phyloP scores from a whole-genome alignment of 768 basidiomycete genomes.

The Asterophora parasitica region DNA sequence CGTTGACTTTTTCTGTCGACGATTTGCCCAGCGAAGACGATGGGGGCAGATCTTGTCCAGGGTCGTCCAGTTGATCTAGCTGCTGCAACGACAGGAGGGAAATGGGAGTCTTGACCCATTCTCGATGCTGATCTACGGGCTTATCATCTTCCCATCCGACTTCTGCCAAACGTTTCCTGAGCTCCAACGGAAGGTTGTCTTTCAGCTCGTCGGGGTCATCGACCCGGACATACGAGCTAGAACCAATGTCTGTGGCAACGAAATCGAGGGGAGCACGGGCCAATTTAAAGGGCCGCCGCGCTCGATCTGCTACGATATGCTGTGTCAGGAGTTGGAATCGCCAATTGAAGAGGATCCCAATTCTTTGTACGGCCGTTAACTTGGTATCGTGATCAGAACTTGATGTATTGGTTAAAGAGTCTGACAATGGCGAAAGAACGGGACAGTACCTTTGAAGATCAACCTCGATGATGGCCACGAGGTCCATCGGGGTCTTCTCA shows the following conservation, averaged over 20 bases:
- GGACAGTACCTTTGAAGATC: constrained; percentile 49
- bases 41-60: constrained; percentile 18
- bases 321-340: constrained; percentile 67
- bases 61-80: constrained; percentile 45
- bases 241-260: constrained; percentile 71
- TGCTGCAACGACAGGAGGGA: constrained; percentile 57
- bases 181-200: constrained; percentile 56
- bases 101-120: constrained; percentile 61
- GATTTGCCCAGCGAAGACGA: constrained; percentile 21
- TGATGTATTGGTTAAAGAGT: constrained; percentile 1
- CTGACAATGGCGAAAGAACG: not conserved
- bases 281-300: constrained; percentile 64
- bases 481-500: constrained; percentile 51
- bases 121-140: constrained; percentile 48
- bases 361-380: constrained; percentile 47
- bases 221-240: constrained; percentile 49
- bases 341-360: constrained; percentile 58
- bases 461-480: constrained; percentile 44
- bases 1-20: constrained; percentile 22
- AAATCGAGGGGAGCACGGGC: constrained; percentile 71
- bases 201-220: constrained; percentile 47
- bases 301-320: constrained; percentile 53
- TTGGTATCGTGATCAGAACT: constrained; percentile 49
- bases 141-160: constrained; percentile 70
- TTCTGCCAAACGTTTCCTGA: constrained; percentile 61